Base-by-base conservation (phyloP, 352 stramenopile genomes). In the Thalassiosira exigua region DNA sequence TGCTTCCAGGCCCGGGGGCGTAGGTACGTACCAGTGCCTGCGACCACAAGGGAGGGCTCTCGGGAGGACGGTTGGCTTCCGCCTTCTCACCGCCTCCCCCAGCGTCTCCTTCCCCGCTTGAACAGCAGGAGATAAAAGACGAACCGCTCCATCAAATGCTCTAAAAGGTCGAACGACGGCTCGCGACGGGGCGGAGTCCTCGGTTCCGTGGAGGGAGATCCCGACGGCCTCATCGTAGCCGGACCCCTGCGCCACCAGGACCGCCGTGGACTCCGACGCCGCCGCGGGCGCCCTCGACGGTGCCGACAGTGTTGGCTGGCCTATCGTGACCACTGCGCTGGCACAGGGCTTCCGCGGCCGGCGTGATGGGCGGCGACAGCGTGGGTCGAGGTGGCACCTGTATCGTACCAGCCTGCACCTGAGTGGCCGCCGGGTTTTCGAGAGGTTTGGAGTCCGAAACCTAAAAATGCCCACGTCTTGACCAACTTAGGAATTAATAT, bases 71-170 rank as follows among this genome's bases (percentile, higher is more conserved):
- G n/a, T 26, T 11, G 29, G 29, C 22, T 9, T 22, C 9, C 7
- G 12, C 22, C 22, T 17, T 19, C 22, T 56, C 22, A 11, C 21
- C 54, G n/a, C 2, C 26, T 19, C 14, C 12, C 30, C 60, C n/a
- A n/a, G 58, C 32, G 9, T 61, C 62, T 3, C 54, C 48, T 3
- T 42, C 21, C n/a, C 22, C 39, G 29, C 24, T 79, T 42, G 53
- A 82, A 78, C 30, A 82, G 60, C 17, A 67, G 62, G 27, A 59
- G 42, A 41, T 82, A 82, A 46, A 78, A 78, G 1, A 78, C 52
- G 17, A 82, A 77, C 12, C 67, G 27, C 62, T 82, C 67, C 74
- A 78, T 73, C 36, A 77, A 59, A 53, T 62, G 46, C 50, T 77
- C 74, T 42, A 77, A 17, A 0, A 82, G 41, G 59, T 56, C 29